Percentiles rank a stretch among this genome's conserved stretches.
phyloP scores from a whole-genome alignment of 1,139 yeast genomes.

The Protomyces inouyei region DNA sequence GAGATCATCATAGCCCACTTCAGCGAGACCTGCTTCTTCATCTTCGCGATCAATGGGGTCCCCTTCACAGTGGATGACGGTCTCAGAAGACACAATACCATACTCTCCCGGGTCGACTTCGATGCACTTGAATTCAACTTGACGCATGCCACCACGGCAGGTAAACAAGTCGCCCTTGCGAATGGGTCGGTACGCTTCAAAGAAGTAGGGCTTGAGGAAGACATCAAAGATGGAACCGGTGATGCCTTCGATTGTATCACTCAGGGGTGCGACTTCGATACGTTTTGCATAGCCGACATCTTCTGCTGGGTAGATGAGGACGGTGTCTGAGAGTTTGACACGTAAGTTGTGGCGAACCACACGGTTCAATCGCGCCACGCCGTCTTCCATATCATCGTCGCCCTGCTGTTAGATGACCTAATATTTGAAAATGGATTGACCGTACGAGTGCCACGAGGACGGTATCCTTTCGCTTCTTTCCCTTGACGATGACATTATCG shows the following conservation, averaged over 20 bases:
- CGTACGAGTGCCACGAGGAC: conserved; percentile 74
- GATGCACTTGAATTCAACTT: conserved; percentile 95
- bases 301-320: conserved; percentile 91
- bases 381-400: conserved; percentile 95
- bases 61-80: conserved; percentile 97
- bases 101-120: conserved; percentile 97
- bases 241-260: conserved; percentile 96
- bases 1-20: conserved; percentile 97
- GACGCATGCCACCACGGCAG: conserved; percentile 98
- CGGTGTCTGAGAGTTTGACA: conserved; percentile 87
- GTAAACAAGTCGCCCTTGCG: conserved; percentile 95
- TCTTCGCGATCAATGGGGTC: conserved; percentile 99
- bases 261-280: conserved; percentile 93
- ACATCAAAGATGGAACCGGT: conserved; percentile 98
- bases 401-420: conserved; percentile 41
- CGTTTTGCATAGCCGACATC: conserved; percentile 82
- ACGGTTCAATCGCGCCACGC: conserved; percentile 88
- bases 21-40: conserved; percentile 92
- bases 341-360: conserved; percentile 93
- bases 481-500: conserved; percentile 94
- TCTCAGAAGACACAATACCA: conserved; percentile 97
- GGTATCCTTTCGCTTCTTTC: conserved; percentile 96
- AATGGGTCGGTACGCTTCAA: conserved; percentile 98
- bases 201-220: conserved; percentile 94
- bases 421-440: not conserved